Percentiles rank a stretch among this genome's conserved stretches.
These are phyloP conservation scores for Aspergillus fijiensis DNA, from an alignment of 2,329 filamentous ascomycete genomes.

Conservation along the genomic window DNA sequence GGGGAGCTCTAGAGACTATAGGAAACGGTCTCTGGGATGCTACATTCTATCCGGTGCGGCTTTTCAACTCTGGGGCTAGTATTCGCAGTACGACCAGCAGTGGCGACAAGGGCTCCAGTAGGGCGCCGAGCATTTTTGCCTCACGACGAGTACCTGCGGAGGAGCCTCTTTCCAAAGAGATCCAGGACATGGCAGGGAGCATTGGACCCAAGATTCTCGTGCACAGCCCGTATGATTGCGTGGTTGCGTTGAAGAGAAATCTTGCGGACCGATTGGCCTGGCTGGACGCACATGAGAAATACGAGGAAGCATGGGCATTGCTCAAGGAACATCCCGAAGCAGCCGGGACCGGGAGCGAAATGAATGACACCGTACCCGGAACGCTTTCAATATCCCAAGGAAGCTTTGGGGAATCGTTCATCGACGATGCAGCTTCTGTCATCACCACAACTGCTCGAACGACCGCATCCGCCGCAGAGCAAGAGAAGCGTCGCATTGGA, in stretches of 20 bases:
- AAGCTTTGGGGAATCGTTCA: conserved; percentile 66
- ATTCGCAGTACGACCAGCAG: conserved; percentile 58
- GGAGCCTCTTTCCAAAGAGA: conserved; percentile 39
- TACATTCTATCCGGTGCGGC: conserved; percentile 78
- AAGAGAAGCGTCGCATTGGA: conserved; percentile 86
- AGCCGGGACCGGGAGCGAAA: conserved; percentile 43
- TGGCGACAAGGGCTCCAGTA: conserved; percentile 59
- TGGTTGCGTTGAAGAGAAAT: conserved; percentile 86
- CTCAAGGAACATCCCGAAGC: conserved; percentile 83
- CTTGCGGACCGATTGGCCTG: conserved; percentile 81
- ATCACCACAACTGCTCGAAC: conserved; percentile 60
- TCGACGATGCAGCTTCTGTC: conserved; percentile 63
- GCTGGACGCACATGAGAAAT: conserved; percentile 78
- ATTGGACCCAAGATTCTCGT: conserved; percentile 82
- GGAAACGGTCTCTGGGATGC: conserved; percentile 81
- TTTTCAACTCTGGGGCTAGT: conserved; percentile 86
- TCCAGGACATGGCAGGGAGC: conserved; percentile 52
- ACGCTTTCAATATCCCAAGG: conserved; percentile 37
- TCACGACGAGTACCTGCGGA: conserved; percentile 53
- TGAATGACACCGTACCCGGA: conserved; percentile 32
- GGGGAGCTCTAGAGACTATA: conserved; percentile 73
- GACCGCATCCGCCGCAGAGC: conserved; percentile 68
- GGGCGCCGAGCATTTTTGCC: conserved; percentile 51
- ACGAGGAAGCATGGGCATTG: conserved; percentile 83
- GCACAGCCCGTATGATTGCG: conserved; percentile 93